Base-by-base conservation (phyloP, 2,329 filamentous ascomycete genomes). In the Ophiocordyceps camponoti-floridani region DNA sequence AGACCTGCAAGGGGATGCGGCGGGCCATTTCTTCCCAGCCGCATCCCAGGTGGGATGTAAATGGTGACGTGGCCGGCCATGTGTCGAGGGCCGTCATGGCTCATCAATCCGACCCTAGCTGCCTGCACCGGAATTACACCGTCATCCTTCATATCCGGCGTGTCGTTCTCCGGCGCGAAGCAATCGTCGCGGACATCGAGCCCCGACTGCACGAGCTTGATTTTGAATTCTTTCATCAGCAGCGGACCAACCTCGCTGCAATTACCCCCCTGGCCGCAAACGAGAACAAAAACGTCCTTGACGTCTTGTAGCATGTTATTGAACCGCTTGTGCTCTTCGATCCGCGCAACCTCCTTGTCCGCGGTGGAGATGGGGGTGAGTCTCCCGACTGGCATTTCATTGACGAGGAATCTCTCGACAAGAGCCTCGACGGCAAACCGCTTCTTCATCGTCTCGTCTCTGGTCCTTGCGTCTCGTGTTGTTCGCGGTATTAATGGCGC, bases 41-140 rank as follows among this genome's bases (percentile, higher is more conserved):
- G 65, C 49, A 66, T 47, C 0, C 54, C 55, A 0, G 78, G 80
- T 4, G 85, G 84, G 5, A 91, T 58, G 54, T 91, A 91, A 1
- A 91, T 62, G 42, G 91, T 86, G 33, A 89, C 74, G 58, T 93
- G 93, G 1, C 85, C 85, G 0, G 85, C 85, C 57, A 81, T 88
- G 61, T 93, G 85, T 0, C 85, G 85, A 1, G 23, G 23, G 23
- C 84, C 84, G 44, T 93, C 79, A 54, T 93, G 85, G 48, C 79
- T 85, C 45, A 88, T 82, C 45, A 81, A 54, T 0, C 75, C 84
- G 0, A 88, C 72, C 42, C 78, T 65, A 2, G 77, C 82, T 1
- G 69, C 35, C 16, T 38, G 35, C 3, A 16, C 23, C 23, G 23
- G 23, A 23, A 23, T 5, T 23, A 23, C n/a, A n/a, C 9, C 35